Conservation (phyloP, 192 early-diverging fungal species). For the Mortierella alpina region DNA sequence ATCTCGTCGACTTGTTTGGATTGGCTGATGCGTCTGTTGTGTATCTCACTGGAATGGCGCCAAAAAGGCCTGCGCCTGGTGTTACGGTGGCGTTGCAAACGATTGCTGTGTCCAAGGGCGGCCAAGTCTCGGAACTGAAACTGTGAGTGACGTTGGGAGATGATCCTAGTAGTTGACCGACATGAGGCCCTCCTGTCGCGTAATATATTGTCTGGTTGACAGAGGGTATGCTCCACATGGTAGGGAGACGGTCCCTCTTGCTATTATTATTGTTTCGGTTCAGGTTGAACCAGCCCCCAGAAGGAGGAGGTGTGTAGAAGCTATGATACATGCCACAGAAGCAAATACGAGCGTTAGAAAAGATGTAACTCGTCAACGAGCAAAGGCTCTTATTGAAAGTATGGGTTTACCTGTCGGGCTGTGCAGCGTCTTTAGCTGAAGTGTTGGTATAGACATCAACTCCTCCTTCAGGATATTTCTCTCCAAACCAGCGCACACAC, state of each 20-base stretch:
- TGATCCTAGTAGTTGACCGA: constrained; percentile 13
- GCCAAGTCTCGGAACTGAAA: constrained; percentile 27
- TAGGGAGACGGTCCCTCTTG: not conserved
- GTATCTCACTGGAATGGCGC: constrained; percentile 31
- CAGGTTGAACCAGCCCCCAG: constrained; percentile 26
- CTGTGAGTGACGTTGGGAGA: constrained; percentile 14
- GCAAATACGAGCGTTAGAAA: no score
- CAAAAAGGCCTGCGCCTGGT: constrained; percentile 27
- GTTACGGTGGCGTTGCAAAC: constrained; percentile 10
- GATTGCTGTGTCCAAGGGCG: constrained; percentile 20
- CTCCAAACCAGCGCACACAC: constrained; percentile 51
- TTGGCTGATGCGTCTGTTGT: not conserved
- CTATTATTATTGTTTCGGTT: not conserved
- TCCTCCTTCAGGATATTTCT: constrained; percentile 20
- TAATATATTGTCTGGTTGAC: constrained; percentile 37
- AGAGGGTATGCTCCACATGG: not conserved
- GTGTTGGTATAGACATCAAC: constrained; percentile 15
- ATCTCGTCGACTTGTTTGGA: not conserved
- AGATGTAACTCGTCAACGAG: no score
- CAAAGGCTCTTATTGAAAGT: no score
- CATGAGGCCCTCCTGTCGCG: constrained; percentile 7
- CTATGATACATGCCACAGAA: not conserved
- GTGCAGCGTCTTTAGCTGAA: not conserved
- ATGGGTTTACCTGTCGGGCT: constrained; percentile 27
- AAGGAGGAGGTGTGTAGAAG: constrained; percentile 17